Percentiles rank a stretch among this genome's conserved stretches.
These are phyloP conservation scores for Acacia concinna DNA, from an alignment of 331 rosid genomes.

Conservation along the genomic window DNA sequence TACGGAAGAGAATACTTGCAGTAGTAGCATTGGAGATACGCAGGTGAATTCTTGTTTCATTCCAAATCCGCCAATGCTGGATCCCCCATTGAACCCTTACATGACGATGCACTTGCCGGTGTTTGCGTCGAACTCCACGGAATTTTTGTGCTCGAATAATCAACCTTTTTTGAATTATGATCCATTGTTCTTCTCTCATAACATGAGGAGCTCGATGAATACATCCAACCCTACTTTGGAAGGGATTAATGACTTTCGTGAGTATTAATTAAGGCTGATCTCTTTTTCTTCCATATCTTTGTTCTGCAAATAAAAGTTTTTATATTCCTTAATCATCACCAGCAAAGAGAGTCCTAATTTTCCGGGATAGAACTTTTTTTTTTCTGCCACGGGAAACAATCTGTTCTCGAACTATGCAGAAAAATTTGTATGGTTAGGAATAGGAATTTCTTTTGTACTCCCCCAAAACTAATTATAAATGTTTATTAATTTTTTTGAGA, in stretches of 20 bases:
- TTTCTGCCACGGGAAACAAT: neutral
- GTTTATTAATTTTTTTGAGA: too few relatives aligned
- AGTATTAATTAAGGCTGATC: constrained; percentile 26
- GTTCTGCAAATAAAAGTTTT: constrained; percentile 42
- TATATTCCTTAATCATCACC: constrained; percentile 26
- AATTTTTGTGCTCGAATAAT: constrained; percentile 45
- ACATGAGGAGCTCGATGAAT: constrained; percentile 32
- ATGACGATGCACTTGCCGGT: constrained; percentile 41
- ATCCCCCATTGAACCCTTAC: constrained; percentile 49
- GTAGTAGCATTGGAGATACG: constrained; percentile 38
- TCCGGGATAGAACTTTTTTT: constrained; percentile 40
- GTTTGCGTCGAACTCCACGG: constrained; percentile 38
- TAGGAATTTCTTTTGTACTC: neutral
- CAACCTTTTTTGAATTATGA: constrained; percentile 48
- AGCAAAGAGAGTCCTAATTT: constrained; percentile 45
- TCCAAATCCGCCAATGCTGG: constrained; percentile 34
- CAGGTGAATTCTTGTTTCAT: constrained; percentile 55
- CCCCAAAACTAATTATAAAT: too few relatives aligned
- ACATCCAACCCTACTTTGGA: constrained; percentile 35
- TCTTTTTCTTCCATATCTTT: neutral
- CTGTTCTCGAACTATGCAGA: neutral
- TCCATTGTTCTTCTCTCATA: constrained; percentile 44
- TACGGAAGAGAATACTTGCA: constrained; percentile 53
- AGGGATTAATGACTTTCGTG: constrained; percentile 38
- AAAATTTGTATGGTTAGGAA: constrained; percentile 1